phyloP scores from a whole-genome alignment of 208 protist species.

The Eutreptiella sp. region DNA sequence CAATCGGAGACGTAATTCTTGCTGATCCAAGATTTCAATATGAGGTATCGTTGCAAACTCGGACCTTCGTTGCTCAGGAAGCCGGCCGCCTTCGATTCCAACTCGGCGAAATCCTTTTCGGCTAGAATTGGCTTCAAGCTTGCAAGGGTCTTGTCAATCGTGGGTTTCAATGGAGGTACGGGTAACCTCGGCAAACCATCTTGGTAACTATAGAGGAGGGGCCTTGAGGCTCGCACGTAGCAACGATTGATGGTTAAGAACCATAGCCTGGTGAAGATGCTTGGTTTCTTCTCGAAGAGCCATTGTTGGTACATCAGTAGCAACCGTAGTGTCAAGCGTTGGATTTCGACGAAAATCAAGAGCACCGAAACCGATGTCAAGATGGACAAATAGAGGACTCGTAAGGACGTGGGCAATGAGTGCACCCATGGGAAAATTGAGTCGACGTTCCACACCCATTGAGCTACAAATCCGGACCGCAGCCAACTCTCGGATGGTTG shows the following conservation, averaged over 20 bases:
- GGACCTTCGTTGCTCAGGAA: conserved; percentile 71
- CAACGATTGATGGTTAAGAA: conserved; percentile 43
- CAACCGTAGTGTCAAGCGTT: conserved; percentile 53
- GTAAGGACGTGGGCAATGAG: conserved; percentile 36
- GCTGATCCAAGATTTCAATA: conserved; percentile 53
- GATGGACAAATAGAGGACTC: no score
- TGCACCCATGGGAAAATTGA: conserved; percentile 39
- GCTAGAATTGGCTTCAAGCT: no score
- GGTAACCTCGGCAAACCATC: no score
- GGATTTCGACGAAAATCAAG: no score
- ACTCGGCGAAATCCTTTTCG: no score
- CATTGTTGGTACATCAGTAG: conserved; percentile 62
- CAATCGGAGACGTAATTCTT: conserved; percentile 70
- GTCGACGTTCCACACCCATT: conserved; percentile 46
- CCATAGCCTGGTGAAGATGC: conserved; percentile 51
- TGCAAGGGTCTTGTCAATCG: no score
- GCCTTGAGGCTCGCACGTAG: no score
- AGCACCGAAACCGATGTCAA: no score
- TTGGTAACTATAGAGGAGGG: no score
- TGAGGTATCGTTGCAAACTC: conserved; percentile 56
- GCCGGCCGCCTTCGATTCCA: no score
- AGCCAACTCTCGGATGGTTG: conserved; percentile 34
- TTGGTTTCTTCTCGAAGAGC: conserved; percentile 50
- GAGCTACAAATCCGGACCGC: conserved; percentile 18
- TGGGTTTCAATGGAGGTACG: no score